phyloP scores from a whole-genome alignment of 2,329 filamentous ascomycete species.

The Cercospora sojina region DNA sequence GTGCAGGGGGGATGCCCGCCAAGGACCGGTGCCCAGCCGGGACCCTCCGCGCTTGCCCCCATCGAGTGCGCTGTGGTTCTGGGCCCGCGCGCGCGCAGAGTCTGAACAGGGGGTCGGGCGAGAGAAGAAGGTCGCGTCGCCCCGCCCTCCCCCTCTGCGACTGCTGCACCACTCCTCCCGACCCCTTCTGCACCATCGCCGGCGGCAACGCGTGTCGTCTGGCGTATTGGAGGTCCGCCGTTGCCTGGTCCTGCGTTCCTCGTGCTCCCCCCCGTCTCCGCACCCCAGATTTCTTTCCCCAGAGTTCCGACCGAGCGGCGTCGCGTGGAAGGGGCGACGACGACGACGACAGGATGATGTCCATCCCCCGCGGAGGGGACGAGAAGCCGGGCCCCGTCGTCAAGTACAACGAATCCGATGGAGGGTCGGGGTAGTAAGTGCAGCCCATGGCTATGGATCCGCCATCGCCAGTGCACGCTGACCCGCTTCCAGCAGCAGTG shows the following conservation, averaged over 20 bases:
- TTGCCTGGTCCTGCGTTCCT: neutral
- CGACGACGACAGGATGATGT: neutral
- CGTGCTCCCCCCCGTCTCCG: neutral
- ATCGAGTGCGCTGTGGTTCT: neutral
- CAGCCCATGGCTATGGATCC: neutral
- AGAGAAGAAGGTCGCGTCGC: no score
- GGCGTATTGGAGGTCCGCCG: neutral
- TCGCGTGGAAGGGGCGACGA: neutral
- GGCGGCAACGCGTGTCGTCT: neutral
- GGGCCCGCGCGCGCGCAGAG: neutral
- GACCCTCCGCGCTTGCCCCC: neutral
- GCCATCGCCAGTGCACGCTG: neutral
- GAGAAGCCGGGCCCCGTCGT: neutral
- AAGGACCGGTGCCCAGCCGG: neutral
- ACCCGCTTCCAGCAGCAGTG: conserved; percentile 43
- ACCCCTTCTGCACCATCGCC: neutral
- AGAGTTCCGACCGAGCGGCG: neutral
- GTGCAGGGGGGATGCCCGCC: neutral
- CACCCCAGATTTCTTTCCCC: neutral
- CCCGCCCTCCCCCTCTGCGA: no score
- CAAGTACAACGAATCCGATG: neutral
- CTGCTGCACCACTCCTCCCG: neutral
- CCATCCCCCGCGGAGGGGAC: neutral
- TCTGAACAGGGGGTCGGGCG: neutral
- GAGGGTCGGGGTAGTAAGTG: conserved; percentile 10